Conservation (phyloP, 495 filamentous ascomycete genomes). For the Pseudevernia furfuracea region DNA sequence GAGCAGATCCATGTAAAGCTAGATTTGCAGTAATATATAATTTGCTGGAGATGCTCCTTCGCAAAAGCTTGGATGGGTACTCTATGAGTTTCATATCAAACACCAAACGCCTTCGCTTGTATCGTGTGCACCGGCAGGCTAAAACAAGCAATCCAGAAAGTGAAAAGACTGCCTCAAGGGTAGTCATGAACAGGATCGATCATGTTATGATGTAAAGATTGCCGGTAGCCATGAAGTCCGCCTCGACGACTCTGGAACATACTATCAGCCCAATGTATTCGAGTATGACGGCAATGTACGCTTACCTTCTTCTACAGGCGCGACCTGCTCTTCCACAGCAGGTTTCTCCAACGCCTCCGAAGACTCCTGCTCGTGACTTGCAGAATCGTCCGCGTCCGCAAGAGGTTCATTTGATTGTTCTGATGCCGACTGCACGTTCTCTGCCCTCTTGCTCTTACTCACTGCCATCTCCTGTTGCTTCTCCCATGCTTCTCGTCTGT, state of each 20-base stretch:
- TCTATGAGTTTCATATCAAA: constrained; percentile 6
- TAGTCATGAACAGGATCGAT: background rate
- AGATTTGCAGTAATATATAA: background rate
- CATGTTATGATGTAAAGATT: constrained; percentile 27
- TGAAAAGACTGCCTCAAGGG: background rate
- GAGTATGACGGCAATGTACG: background rate
- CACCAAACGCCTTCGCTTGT: constrained; percentile 21
- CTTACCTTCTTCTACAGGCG: constrained; percentile 17
- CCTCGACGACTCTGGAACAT: constrained; percentile 17
- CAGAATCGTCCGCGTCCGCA: constrained; percentile 27
- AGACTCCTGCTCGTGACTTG: constrained; percentile 7
- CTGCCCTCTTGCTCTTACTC: constrained; percentile 23
- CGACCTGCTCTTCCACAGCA: constrained; percentile 18
- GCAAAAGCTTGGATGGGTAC: background rate
- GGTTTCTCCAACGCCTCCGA: constrained; percentile 26
- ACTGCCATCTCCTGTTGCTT: constrained; percentile 47
- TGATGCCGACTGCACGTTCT: constrained; percentile 19
- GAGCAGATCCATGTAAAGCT: background rate
- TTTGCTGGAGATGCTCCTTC: background rate
- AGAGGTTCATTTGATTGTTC: constrained; percentile 26
- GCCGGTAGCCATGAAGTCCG: constrained; percentile 32
- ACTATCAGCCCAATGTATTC: background rate
- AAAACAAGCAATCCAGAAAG: background rate
- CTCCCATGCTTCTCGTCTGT: constrained; percentile 79
- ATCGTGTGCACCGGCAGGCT: constrained; percentile 14